Evolutionary conservation across 768 basidiomycete genomes (phyloP), one percentile per base, ranked within the genome.

Genomic region (Phlebiopsis gigantea): DNA sequence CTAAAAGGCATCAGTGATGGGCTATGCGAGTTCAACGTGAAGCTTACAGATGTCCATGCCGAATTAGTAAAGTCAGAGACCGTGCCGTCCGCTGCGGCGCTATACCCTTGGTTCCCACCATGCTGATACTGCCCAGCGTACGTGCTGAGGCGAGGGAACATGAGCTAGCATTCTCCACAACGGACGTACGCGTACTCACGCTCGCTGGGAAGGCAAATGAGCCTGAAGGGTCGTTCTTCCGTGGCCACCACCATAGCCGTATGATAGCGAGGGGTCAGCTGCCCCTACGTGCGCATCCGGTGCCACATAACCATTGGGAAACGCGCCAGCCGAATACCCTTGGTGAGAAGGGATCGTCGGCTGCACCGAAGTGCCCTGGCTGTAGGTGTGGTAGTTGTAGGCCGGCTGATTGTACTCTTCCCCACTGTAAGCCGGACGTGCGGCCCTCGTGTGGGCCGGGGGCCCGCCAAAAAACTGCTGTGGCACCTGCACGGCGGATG

Each of bases 221-320:
- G 49, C 45, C 54, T 52, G 58, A 21, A 43, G 21, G 15, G 53
- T 26, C 31, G 55, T 30, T n/a, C 45, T 26, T n/a, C 47, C 53
- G 28, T 29, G 58, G 46, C 53, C 58, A 50, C 53, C 53, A 45
- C 46, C 47, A 46, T 56, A 59, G 43, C 43, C 48, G 54, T 47
- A 59, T 41, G 58, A 46, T 48, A 59, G 41, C 26, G 58, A 25
- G n/a, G 43, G 58, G 58, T 59, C 58, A 59, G 46, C 58, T 55
- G 58, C 17, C 54, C 54, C 58, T 54, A 48, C 48, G 48, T 56
- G 45, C 42, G 48, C 30, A 29, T 59, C 58, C 58, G 58, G 54
- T 29, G 47, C 47, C 28, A 42, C 53, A 56, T 59, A 59, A n/a
- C 48, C 58, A 56, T 30, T 56, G 58, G 58, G 58, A 56, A 59